Evolutionary conservation across 2,329 filamentous ascomycete species (phyloP).

Genomic region (Alternaria consortialis): DNA sequence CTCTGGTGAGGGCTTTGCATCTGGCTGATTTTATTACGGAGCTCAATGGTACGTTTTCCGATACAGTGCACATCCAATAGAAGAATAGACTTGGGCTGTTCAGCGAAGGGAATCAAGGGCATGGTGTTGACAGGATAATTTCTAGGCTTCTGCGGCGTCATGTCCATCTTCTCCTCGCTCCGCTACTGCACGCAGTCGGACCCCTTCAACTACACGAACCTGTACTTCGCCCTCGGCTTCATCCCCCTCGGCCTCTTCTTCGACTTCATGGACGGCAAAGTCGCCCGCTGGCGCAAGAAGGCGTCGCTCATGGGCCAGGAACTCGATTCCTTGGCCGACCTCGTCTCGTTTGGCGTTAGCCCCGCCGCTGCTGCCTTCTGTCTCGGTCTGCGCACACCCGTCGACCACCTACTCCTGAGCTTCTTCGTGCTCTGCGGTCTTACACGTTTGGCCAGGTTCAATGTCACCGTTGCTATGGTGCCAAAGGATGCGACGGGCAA

Average conservation of each 20-base stretch:
- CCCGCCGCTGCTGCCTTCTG: constrained; percentile 89
- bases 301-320: constrained; percentile 98
- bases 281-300: constrained; percentile 96
- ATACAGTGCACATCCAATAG: not conserved
- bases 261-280: constrained; percentile 97
- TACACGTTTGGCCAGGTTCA: constrained; percentile 93
- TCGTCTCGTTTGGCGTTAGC: constrained; percentile 95
- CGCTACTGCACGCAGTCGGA: constrained; percentile 83
- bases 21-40: constrained; percentile 86
- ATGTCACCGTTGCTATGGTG: constrained; percentile 88
- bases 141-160: constrained; percentile 82
- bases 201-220: constrained; percentile 69
- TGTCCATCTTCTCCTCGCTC: constrained; percentile 95
- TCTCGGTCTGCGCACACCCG: constrained; percentile 81
- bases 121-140: not conserved
- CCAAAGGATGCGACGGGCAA: constrained; percentile 94
- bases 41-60: constrained; percentile 67
- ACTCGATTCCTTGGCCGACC: constrained; percentile 90
- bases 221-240: constrained; percentile 85
- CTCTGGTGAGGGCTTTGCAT: constrained; percentile 69
- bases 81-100: not conserved
- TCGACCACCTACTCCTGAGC: constrained; percentile 82
- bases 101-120: not conserved
- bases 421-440: constrained; percentile 96
- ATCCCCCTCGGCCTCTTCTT: constrained; percentile 91